Percentiles rank a stretch among this genome's conserved stretches.
These are phyloP conservation scores for Echium plantagineum DNA, from an alignment of 257 asterid genomes.

Conservation along the genomic window DNA sequence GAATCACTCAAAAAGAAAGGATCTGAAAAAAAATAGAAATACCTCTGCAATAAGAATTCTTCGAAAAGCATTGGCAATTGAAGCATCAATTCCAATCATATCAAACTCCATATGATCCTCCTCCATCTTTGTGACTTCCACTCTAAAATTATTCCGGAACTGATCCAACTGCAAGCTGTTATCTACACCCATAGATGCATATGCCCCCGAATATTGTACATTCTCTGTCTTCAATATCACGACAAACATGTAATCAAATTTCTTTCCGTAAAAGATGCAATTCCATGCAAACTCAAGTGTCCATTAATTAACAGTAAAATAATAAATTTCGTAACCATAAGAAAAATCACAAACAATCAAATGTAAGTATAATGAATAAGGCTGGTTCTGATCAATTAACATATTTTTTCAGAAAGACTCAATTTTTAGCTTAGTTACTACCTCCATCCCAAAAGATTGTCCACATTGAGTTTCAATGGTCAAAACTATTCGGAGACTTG, in stretches of 20 bases:
- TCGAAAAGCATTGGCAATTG: slow-evolving; percentile 86
- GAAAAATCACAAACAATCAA: no score
- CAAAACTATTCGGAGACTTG: no score
- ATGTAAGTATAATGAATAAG: no score
- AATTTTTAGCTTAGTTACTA: no score
- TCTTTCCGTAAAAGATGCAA: neutral
- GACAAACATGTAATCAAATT: neutral
- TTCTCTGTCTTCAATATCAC: slow-evolving; percentile 43
- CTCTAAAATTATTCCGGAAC: slow-evolving; percentile 54
- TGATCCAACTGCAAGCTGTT: slow-evolving; percentile 57
- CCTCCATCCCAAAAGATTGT: no score
- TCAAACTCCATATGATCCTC: slow-evolving; percentile 72
- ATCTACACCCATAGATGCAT: slow-evolving; percentile 75
- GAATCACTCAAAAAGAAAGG: neutral
- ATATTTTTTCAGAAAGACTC: no score
- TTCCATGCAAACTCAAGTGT: neutral
- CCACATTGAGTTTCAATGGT: no score
- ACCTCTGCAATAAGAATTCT: slow-evolving; percentile 95
- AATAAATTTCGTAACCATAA: no score
- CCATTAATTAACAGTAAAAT: neutral
- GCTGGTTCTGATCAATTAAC: no score
- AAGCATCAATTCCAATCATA: slow-evolving; percentile 82
- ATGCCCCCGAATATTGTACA: slow-evolving; percentile 74
- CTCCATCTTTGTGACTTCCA: slow-evolving; percentile 37
- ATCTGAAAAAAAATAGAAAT: neutral